Percentiles rank a stretch among this genome's conserved stretches.
Conservation (phyloP, 1,139 yeast genomes). For the Debaryomyces coudertii region DNA sequence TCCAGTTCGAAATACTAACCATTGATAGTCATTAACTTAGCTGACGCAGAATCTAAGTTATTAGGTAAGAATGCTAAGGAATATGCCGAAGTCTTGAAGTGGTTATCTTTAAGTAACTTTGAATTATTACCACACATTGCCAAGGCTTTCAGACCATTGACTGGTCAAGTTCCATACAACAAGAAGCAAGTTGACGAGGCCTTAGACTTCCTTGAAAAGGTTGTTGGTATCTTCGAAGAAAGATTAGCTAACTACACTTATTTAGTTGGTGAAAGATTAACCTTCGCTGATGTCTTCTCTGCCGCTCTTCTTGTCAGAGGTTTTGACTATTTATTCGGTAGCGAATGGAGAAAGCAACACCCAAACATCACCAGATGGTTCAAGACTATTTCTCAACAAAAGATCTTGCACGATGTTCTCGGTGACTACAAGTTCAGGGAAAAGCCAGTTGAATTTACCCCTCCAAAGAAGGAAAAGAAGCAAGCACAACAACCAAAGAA, state of each 20-base stretch:
- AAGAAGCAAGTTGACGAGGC: constrained; percentile 73
- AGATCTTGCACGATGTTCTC: constrained; percentile 48
- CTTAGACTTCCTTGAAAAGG: constrained; percentile 38
- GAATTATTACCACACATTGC: constrained; percentile 58
- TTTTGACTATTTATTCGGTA: constrained; percentile 69
- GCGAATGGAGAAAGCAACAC: constrained; percentile 73
- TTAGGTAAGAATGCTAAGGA: constrained; percentile 69
- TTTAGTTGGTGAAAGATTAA: constrained; percentile 87
- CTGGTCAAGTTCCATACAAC: constrained; percentile 61
- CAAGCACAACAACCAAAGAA: constrained; percentile 24
- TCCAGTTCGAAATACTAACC: constrained; percentile 23
- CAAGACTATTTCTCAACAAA: constrained; percentile 65
- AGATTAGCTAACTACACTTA: constrained; percentile 78
- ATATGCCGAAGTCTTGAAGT: constrained; percentile 71
- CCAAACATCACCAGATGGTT: constrained; percentile 88
- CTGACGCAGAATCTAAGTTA: constrained; percentile 41
- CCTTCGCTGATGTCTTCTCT: constrained; percentile 79
- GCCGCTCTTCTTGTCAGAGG: constrained; percentile 66
- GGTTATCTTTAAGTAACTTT: constrained; percentile 81
- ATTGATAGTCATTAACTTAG: constrained; percentile 32
- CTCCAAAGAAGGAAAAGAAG: constrained; percentile 84
- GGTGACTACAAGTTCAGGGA: constrained; percentile 60
- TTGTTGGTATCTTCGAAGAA: constrained; percentile 55
- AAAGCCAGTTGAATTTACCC: constrained; percentile 66
- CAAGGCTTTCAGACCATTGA: constrained; percentile 36